Evolutionary conservation across 179 eudicot species (phyloP).

Genomic region (Amaranthus tricolor): DNA sequence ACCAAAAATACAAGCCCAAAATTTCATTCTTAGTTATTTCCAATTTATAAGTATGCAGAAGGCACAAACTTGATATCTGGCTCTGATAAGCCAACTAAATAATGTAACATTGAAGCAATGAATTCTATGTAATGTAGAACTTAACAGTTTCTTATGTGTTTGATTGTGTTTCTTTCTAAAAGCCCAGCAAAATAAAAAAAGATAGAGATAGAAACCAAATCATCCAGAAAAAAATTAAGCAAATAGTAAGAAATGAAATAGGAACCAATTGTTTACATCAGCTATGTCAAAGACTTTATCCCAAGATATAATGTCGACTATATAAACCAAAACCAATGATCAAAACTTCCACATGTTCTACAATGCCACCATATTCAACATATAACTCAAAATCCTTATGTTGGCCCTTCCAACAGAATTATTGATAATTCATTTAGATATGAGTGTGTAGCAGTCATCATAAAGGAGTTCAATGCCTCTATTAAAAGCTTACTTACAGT

Average conservation of each 20-base stretch:
- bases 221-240: neutral
- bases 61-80: neutral
- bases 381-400: neutral
- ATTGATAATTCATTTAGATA: conserved; percentile 8
- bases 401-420: neutral
- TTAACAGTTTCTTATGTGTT: neutral
- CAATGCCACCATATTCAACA: neutral
- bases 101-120: neutral
- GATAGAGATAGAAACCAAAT: neutral
- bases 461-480: conserved; percentile 26
- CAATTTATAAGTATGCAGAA: neutral
- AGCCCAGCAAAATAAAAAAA: neutral
- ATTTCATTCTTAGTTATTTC: neutral
- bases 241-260: neutral
- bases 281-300: too few relatives aligned
- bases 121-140: neutral
- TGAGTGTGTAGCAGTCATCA: conserved; percentile 36
- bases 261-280: too few relatives aligned
- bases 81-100: neutral
- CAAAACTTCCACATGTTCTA: neutral
- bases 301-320: too few relatives aligned
- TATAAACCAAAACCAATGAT: too few relatives aligned
- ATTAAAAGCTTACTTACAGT: conserved; percentile 20
- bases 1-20: neutral
- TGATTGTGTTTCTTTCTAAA: neutral